Evolutionary conservation across 1,284 basidiomycete species (phyloP).

Genomic region (Sporisorium iseilematis-ciliati): DNA sequence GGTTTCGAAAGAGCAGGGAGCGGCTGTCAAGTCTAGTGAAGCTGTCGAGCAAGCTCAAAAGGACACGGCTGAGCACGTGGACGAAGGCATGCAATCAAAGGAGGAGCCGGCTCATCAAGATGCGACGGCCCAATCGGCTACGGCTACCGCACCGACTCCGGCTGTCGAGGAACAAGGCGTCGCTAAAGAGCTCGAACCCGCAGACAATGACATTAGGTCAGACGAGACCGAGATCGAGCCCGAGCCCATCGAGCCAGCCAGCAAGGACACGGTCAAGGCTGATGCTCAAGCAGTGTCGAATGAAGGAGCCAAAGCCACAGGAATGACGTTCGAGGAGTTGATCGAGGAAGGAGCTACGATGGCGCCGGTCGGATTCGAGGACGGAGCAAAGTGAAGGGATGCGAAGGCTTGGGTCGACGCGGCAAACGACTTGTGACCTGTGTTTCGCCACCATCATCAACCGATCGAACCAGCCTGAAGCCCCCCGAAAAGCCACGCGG

Average conservation of each 20-base stretch:
- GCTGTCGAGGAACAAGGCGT: neutral
- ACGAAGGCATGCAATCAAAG: neutral
- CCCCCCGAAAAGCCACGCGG: neutral
- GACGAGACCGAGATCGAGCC: neutral
- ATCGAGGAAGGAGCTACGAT: slow-evolving; percentile 14
- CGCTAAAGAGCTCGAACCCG: neutral
- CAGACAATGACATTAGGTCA: neutral
- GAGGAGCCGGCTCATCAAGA: neutral
- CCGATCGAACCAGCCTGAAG: neutral
- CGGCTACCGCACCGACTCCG: neutral
- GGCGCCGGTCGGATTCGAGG: neutral
- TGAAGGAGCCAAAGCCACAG: neutral
- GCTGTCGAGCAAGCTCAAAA: neutral
- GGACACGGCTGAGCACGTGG: neutral
- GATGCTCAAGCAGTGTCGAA: neutral
- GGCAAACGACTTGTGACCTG: too few species aligned
- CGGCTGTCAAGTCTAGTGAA: neutral
- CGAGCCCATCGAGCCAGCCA: neutral
- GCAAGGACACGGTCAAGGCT: slow-evolving; percentile 5
- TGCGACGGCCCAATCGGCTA: neutral
- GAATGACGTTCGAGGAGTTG: slow-evolving; percentile 20
- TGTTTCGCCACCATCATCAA: neutral
- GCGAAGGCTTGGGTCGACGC: neutral
- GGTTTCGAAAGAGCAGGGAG: too few species aligned
- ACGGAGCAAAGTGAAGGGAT: neutral